These are phyloP conservation scores for Polytrichum commune DNA, from an alignment of 225 moss, liverwort and hornwort species.

Conservation along the genomic window DNA sequence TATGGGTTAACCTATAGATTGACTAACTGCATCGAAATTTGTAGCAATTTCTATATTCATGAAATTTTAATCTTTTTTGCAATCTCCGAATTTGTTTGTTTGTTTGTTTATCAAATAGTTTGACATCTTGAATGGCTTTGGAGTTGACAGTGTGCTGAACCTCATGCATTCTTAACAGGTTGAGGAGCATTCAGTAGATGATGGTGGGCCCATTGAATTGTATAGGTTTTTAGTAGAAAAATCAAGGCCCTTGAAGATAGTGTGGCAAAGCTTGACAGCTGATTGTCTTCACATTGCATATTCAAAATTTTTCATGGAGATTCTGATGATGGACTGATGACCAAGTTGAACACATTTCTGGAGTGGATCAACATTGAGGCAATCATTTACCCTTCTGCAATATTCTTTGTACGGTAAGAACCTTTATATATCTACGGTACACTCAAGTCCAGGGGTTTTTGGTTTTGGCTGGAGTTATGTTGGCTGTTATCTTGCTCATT, in stretches of 20 bases:
- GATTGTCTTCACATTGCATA: background rate
- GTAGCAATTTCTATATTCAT: too few species aligned
- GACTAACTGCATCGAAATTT: too few species aligned
- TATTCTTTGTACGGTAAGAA: conserved; percentile 12
- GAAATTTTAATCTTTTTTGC: too few species aligned
- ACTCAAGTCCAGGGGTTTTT: too few species aligned
- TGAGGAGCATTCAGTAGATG: background rate
- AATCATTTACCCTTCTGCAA: background rate
- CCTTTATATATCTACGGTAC: too few species aligned
- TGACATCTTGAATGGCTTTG: background rate
- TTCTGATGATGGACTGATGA: background rate
- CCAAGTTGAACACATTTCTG: background rate
- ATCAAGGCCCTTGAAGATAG: background rate
- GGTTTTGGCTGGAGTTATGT: background rate
- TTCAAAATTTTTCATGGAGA: background rate
- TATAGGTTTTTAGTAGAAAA: conserved; percentile 10
- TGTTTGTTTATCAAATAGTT: too few species aligned
- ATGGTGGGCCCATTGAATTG: conserved; percentile 1
- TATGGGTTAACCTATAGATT: too few species aligned
- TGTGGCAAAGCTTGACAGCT: background rate
- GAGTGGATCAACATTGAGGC: background rate
- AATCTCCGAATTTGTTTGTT: too few species aligned
- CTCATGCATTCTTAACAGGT: background rate
- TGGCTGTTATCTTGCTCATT: too few species aligned
- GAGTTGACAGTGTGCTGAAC: background rate